A percentile compares a stretch with the other conserved stretches of the same genome.
phyloP scores from a whole-genome alignment of 208 protist genomes.

The Acanthamoeba quina region DNA sequence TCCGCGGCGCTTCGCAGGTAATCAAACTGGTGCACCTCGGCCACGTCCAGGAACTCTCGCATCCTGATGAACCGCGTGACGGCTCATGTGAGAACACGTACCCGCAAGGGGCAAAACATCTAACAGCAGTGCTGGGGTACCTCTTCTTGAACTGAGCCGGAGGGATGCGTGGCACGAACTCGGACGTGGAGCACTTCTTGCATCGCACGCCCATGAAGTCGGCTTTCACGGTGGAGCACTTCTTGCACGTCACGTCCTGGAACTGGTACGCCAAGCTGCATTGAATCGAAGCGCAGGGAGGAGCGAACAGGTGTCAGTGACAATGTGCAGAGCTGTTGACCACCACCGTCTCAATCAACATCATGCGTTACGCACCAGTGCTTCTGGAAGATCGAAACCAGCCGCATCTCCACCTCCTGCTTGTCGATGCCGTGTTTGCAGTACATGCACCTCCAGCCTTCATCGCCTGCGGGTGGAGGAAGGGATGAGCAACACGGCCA shows the following conservation, averaged over 20 bases:
- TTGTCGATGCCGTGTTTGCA: slow-evolving; percentile 81
- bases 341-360: background rate
- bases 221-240: slow-evolving; percentile 82
- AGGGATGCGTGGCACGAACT: slow-evolving; percentile 25
- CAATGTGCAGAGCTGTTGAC: background rate
- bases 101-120: too few species aligned
- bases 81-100: background rate
- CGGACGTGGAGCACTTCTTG: slow-evolving; percentile 60
- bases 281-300: background rate
- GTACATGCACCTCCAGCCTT: slow-evolving; percentile 74
- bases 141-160: slow-evolving; percentile 24
- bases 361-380: background rate
- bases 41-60: slow-evolving; percentile 44
- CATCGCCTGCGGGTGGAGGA: background rate
- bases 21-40: slow-evolving; percentile 57
- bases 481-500: background rate
- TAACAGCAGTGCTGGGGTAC: background rate
- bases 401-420: slow-evolving; percentile 76
- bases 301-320: background rate
- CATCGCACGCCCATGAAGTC: slow-evolving; percentile 79
- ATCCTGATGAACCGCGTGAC: background rate
- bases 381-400: slow-evolving; percentile 84
- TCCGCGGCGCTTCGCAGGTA: slow-evolving; percentile 6
- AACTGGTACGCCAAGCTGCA: slow-evolving; percentile 81
- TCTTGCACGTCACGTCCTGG: slow-evolving; percentile 85